These are phyloP conservation scores for Neonectria hederae DNA, from an alignment of 2,329 filamentous ascomycete species.

Conservation along the genomic window DNA sequence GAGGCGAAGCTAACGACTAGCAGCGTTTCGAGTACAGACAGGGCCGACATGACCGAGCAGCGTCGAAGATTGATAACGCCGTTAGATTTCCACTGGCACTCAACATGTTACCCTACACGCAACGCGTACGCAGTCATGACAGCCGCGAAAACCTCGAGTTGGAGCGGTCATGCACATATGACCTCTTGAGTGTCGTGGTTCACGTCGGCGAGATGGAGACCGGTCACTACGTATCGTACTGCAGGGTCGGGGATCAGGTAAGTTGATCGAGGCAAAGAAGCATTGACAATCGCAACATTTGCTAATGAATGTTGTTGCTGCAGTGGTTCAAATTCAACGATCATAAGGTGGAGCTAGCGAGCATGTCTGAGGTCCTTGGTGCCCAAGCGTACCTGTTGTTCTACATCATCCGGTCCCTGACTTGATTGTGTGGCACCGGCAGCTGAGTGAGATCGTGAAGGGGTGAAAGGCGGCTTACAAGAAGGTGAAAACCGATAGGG, in stretches of 20 bases:
- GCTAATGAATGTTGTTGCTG: constrained; percentile 28
- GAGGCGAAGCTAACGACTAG: constrained; percentile 11
- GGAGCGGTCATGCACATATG: constrained; percentile 78
- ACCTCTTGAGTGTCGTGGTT: constrained; percentile 88
- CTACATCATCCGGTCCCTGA: constrained; percentile 75
- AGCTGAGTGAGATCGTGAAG: not conserved
- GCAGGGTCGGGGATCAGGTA: constrained; percentile 77
- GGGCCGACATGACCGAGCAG: constrained; percentile 70
- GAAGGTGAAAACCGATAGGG: not conserved
- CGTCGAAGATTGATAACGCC: constrained; percentile 87
- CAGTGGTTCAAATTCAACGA: constrained; percentile 98
- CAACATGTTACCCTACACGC: constrained; percentile 92
- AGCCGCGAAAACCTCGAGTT: constrained; percentile 65
- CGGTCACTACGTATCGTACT: constrained; percentile 92
- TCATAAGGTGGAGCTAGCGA: constrained; percentile 86
- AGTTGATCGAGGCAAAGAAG: constrained; percentile 5
- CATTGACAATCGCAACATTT: not conserved
- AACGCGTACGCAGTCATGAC: constrained; percentile 64
- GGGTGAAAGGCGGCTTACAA: not conserved
- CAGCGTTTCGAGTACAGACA: constrained; percentile 79
- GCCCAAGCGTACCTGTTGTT: constrained; percentile 92
- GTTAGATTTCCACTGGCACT: constrained; percentile 87
- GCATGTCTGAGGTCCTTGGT: constrained; percentile 83
- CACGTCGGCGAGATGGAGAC: constrained; percentile 94
- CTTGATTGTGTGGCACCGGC: constrained; percentile 44